These are phyloP conservation scores for Lepidium campestre DNA, from an alignment of 441 rosid species.

Conservation along the genomic window DNA sequence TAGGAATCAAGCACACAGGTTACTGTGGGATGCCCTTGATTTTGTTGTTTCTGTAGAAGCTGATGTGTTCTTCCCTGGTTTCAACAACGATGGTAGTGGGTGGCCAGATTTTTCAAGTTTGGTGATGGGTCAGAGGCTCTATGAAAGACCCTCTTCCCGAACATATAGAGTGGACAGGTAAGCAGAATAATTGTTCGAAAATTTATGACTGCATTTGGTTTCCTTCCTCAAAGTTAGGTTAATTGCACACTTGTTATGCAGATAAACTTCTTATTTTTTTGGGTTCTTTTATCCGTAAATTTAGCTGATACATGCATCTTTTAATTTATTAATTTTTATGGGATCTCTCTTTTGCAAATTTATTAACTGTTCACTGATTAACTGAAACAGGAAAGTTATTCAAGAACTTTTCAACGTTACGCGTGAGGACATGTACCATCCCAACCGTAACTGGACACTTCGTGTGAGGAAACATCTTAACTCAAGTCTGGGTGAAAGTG, in stretches of 20 bases:
- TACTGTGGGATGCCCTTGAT: constrained; percentile 98
- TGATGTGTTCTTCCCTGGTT: constrained; percentile 91
- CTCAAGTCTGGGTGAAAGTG: constrained; percentile 70
- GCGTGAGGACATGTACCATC: constrained; percentile 73
- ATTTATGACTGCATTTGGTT: constrained; percentile 3
- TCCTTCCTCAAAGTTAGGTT: background rate
- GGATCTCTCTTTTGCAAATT: background rate
- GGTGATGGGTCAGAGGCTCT: constrained; percentile 96
- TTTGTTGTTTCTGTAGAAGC: constrained; percentile 83
- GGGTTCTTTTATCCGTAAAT: background rate
- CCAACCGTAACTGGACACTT: constrained; percentile 67
- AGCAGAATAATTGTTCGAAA: constrained; percentile 3
- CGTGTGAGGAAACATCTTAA: constrained; percentile 69
- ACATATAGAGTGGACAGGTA: constrained; percentile 91
- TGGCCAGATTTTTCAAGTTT: constrained; percentile 94
- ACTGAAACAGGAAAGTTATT: constrained; percentile 57
- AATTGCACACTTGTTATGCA: background rate
- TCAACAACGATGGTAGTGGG: constrained; percentile 78
- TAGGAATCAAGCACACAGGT: constrained; percentile 82
- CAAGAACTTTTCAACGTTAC: constrained; percentile 51
- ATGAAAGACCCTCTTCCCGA: constrained; percentile 75
- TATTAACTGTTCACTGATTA: constrained; percentile 4
- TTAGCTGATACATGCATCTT: constrained; percentile 8
- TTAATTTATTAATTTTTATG: background rate
- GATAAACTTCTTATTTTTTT: background rate